These are phyloP conservation scores for Stenocarpella maydis DNA, from an alignment of 2,329 filamentous ascomycete genomes.

Conservation along the genomic window DNA sequence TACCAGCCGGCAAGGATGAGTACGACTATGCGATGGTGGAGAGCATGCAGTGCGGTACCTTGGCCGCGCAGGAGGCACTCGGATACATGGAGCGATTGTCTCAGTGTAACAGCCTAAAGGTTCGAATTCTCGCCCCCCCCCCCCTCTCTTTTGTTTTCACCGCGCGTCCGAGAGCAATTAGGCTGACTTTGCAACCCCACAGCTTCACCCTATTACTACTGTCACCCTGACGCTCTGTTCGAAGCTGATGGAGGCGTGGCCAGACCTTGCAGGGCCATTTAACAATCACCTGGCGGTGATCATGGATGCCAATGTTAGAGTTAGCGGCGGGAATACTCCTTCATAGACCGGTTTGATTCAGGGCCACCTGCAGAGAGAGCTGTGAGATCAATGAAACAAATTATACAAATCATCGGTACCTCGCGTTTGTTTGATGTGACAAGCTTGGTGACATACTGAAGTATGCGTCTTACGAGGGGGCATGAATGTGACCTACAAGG, in stretches of 20 bases:
- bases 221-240: slow-evolving; percentile 1
- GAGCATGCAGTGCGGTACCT: slow-evolving; percentile 3
- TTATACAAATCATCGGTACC: neutral
- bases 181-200: neutral
- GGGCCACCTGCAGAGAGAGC: neutral
- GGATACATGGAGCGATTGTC: neutral
- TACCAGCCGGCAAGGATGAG: neutral
- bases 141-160: no score
- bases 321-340: slow-evolving; percentile 4
- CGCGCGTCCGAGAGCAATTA: neutral
- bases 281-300: slow-evolving; percentile 12
- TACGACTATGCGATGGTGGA: slow-evolving; percentile 3
- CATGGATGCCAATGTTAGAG: neutral
- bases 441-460: neutral
- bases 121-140: neutral
- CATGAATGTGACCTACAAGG: neutral
- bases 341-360: neutral
- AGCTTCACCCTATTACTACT: slow-evolving; percentile 10
- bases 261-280: neutral
- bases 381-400: neutral
- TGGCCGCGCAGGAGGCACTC: slow-evolving; percentile 8
- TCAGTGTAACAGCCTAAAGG: slow-evolving; percentile 7
- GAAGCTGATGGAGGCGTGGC: slow-evolving; percentile 7
- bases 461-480: neutral
- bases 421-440: neutral